Base-by-base conservation (phyloP, 75 land plant genomes). In the Sequoiadendron giganteum region DNA sequence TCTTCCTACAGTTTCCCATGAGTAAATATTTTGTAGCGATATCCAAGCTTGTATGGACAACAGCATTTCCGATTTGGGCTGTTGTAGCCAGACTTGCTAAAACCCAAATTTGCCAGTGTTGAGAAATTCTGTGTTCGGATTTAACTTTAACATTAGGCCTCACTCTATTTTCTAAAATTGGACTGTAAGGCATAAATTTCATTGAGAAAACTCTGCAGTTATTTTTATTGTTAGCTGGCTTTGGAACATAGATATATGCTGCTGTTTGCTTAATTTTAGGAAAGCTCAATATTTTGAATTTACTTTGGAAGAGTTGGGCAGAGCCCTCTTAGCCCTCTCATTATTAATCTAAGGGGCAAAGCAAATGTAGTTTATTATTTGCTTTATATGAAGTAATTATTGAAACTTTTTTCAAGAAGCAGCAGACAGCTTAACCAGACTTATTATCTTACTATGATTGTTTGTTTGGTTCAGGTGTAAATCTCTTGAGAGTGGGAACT, bases 391-490 rank as follows among this genome's bases (percentile, higher is more conserved):
- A n/a, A 65, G 28, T 65, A 65, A 58, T 52, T 52, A 52, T 52
- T 52, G n/a, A 14, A 52, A 52, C 54, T 52, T 52, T 52, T 52
- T 21, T 65, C 6, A 65, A 65, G 28, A 65, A 65, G 70, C 70
- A 25, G 7, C 70, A 65, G 70, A 65, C 70, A 65, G 5, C 25
- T 65, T 32, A 73, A 73, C 38, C 77, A 34, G 38, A 39, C 38
- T 73, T 13, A 73, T 73, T 34, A 73, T 10, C 38, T 79, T 52
- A 16, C 19, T 3, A 11, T 42, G 19, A 79, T 42, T 25, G 19
- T 42, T 18, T 79, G 45, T 19, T 79, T 40, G 45, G 36, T 42
- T 79, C 82, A 79, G 82, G 82, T 79, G 82, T 79, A 79, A 19
- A 79, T 39, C 25, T 79, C 2, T 79, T 42, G 28, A 39, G 82